Evolutionary conservation across 345 rosid species (phyloP), one percentile per base, ranked within the genome.

Genomic region (Iberis pinnata): DNA sequence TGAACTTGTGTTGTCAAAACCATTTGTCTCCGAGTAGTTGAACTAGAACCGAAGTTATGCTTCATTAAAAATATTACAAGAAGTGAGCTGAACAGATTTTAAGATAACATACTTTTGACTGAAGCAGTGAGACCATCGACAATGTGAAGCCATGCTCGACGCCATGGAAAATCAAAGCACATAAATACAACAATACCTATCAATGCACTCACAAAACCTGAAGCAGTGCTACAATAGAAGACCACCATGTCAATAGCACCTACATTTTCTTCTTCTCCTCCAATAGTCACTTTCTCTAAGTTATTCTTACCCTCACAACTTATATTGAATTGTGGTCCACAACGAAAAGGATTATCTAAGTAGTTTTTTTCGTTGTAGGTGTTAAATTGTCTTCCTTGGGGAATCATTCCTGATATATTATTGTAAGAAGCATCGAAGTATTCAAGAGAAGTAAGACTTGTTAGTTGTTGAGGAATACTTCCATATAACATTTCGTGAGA

Each of bases 401-500:
- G 35, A 25, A 46, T 46, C 18, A 46, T 46, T 8, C 35, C 37
- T 9, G 52, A 47, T 25, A 47, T 14, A 15, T 47, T 47, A 20
- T 47, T 47, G 52, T 14, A 2, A 15, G 52, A 47, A 1, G 27
- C 52, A n/a, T 47, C 6, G 20, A 47, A 47, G 2, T 14, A 16
- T 0, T 1, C 19, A 46, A 46, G 51, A 13, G 9, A 46, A 0
- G 19, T 9, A 9, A 43, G 47, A 8, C 4, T 18, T 13, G 8
- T 42, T 18, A 42, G 25, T 6, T 42, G 25, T 18, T 42, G 7
- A 25, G 51, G 51, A 14, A 46, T 46, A 8, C 19, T 46, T 14
- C 60, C 70, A 13, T 11, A 14, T 5, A 65, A 36, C 12, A 33
- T 43, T 48, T 50, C 15, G 15, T 24, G 25, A 39, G 58, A 39